These are phyloP conservation scores for Gaertneriomyces sp. DNA, from an alignment of 192 early-diverging fungal species.

Conservation along the genomic window DNA sequence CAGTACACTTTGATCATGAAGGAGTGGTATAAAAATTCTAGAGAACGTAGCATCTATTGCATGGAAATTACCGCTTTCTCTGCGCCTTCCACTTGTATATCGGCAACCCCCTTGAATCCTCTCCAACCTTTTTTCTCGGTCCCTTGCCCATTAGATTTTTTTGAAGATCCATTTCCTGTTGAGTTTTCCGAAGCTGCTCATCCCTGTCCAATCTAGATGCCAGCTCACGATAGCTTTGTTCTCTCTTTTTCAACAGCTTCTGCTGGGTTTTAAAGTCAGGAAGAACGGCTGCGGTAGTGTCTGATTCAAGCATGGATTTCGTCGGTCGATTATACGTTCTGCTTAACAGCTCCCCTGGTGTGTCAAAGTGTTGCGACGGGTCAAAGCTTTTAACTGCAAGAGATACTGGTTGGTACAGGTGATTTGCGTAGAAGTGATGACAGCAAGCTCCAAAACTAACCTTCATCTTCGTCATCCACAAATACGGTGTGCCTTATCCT, in stretches of 20 bases:
- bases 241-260: conserved; percentile 28
- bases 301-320: conserved; percentile 43
- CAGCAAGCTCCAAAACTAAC: conserved; percentile 11
- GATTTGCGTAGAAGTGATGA: too few species aligned
- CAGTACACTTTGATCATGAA: too few species aligned
- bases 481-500: conserved; percentile 42
- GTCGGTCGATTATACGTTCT: conserved; percentile 80
- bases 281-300: conserved; percentile 27
- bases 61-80: conserved; percentile 67
- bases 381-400: conserved; percentile 66
- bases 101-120: conserved; percentile 72
- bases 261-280: conserved; percentile 17
- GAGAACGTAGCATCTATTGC: too few species aligned
- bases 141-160: conserved; percentile 80
- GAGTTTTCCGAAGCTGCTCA: conserved; percentile 62
- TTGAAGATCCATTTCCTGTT: conserved; percentile 76
- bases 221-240: conserved; percentile 59
- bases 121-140: conserved; percentile 72
- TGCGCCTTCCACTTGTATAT: conserved; percentile 92
- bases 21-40: too few species aligned
- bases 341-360: conserved; percentile 69
- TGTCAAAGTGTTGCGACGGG: conserved; percentile 77
- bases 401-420: neutral
- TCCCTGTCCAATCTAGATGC: conserved; percentile 73
- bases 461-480: conserved; percentile 48